phyloP scores from a whole-genome alignment of 805 yeast genomes.

The Zygosaccharomyces kombuchaensis region DNA sequence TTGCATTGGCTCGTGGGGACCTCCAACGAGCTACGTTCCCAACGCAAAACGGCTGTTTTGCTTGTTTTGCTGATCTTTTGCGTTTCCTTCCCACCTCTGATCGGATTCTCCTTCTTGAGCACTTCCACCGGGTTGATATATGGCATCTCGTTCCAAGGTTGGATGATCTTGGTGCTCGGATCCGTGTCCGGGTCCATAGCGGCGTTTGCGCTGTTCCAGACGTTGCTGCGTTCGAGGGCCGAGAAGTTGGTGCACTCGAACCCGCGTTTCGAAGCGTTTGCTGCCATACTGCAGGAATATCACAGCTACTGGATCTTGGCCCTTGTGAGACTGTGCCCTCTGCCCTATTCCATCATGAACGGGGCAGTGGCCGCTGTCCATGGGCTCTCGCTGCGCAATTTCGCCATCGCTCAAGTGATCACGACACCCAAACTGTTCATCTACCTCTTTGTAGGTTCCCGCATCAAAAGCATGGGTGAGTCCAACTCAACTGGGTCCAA shows the following conservation, averaged over 20 bases:
- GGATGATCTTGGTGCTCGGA: constrained; percentile 68
- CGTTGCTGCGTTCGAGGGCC: constrained; percentile 54
- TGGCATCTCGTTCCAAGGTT: constrained; percentile 71
- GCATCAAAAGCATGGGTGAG: constrained; percentile 65
- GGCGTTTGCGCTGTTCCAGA: constrained; percentile 68
- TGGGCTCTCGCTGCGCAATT: constrained; percentile 57
- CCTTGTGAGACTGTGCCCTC: constrained; percentile 78
- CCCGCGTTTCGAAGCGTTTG: constrained; percentile 66
- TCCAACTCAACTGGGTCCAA: constrained; percentile 47
- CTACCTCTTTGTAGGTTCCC: constrained; percentile 72
- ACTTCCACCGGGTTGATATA: constrained; percentile 74
- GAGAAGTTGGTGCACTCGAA: constrained; percentile 54
- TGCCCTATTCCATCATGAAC: constrained; percentile 87
- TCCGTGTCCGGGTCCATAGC: constrained; percentile 68
- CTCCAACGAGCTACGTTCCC: constrained; percentile 44
- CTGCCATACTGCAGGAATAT: constrained; percentile 66
- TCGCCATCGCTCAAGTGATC: constrained; percentile 63
- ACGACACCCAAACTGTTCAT: constrained; percentile 81
- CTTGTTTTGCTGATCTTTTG: constrained; percentile 51
- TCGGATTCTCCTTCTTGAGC: constrained; percentile 73
- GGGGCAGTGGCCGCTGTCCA: constrained; percentile 91
- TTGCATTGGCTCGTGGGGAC: constrained; percentile 36
- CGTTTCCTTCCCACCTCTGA: constrained; percentile 85
- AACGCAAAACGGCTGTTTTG: constrained; percentile 41
- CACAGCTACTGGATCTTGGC: constrained; percentile 64